Percentiles rank a stretch among this genome's conserved stretches.
Evolutionary conservation across 805 yeast species (phyloP).

Genomic region (Ogataea methanolica): DNA sequence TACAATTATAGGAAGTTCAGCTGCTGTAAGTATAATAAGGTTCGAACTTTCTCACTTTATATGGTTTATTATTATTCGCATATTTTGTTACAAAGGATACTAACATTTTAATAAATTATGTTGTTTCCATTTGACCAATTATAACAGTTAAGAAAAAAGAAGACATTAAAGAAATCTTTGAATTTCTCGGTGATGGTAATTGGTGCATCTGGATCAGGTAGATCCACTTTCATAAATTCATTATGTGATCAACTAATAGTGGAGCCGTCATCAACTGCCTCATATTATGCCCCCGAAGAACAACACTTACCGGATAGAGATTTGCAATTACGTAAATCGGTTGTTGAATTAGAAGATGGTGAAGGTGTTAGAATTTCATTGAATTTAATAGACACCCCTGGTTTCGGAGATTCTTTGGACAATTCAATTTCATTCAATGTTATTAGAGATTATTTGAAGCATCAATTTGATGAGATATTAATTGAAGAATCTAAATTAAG

Average conservation of each 20-base stretch:
- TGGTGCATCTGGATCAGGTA: constrained; percentile 83
- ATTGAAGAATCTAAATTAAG: constrained; percentile 77
- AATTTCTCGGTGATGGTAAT: constrained; percentile 83
- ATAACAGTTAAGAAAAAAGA: constrained; percentile 56
- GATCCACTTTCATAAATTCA: constrained; percentile 90
- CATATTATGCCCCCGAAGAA: constrained; percentile 38
- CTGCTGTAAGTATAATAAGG: constrained; percentile 34
- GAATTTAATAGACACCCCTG: constrained; percentile 78
- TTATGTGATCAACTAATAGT: constrained; percentile 86
- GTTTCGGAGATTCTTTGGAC: constrained; percentile 72
- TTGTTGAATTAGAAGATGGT: constrained; percentile 79
- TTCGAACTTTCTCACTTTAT: not conserved
- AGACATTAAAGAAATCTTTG: constrained; percentile 76
- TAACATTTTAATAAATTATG: not conserved
- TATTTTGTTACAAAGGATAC: too few relatives aligned
- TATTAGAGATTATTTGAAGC: constrained; percentile 73
- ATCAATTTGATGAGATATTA: constrained; percentile 78
- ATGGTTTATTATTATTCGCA: too few relatives aligned
- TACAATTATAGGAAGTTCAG: constrained; percentile 45
- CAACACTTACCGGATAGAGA: constrained; percentile 44
- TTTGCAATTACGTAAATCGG: constrained; percentile 67
- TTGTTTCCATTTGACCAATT: too few relatives aligned
- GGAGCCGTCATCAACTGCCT: constrained; percentile 55
- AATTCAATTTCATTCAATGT: constrained; percentile 63
- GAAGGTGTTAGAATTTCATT: constrained; percentile 79